Percentiles rank a stretch among this genome's conserved stretches.
These are phyloP conservation scores for Trichoderma virens DNA, from an alignment of 495 filamentous ascomycete species.

Conservation along the genomic window DNA sequence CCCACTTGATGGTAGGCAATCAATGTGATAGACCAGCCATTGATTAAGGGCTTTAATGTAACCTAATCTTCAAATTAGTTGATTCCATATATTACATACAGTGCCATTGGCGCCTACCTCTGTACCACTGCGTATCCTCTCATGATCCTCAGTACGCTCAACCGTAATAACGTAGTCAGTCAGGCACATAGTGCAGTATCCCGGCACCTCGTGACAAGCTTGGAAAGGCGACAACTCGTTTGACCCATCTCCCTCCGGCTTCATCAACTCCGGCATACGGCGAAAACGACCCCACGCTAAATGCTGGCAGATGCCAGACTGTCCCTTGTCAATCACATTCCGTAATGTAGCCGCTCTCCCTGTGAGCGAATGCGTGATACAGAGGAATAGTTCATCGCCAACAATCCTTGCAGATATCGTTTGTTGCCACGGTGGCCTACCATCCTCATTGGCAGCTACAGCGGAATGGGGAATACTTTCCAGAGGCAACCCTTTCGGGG, in stretches of 20 bases:
- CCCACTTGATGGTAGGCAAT: conserved; percentile 9
- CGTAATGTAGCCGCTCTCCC: neutral
- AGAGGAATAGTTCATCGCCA: conserved; percentile 16
- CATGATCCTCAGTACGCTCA: conserved; percentile 7
- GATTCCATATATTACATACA: neutral
- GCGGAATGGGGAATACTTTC: neutral
- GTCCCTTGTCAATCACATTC: neutral
- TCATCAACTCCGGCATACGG: neutral
- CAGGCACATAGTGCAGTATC: conserved; percentile 9
- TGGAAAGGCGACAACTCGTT: neutral
- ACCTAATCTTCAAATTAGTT: neutral
- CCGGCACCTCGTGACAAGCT: neutral
- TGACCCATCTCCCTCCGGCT: neutral
- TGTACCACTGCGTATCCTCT: no score
- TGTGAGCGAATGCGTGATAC: conserved; percentile 13
- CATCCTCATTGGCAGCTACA: neutral
- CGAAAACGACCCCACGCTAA: neutral
- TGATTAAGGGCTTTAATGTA: neutral
- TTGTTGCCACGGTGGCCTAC: conserved; percentile 2
- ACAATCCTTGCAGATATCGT: conserved; percentile 13
- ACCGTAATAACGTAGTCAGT: conserved; percentile 3
- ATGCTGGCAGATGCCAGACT: neutral
- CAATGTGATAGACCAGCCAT: conserved; percentile 5
- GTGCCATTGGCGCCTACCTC: neutral
- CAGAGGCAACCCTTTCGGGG: conserved; percentile 14